These are phyloP conservation scores for Adenanthera pavonina DNA, from an alignment of 306 rosid genomes.

Conservation along the genomic window DNA sequence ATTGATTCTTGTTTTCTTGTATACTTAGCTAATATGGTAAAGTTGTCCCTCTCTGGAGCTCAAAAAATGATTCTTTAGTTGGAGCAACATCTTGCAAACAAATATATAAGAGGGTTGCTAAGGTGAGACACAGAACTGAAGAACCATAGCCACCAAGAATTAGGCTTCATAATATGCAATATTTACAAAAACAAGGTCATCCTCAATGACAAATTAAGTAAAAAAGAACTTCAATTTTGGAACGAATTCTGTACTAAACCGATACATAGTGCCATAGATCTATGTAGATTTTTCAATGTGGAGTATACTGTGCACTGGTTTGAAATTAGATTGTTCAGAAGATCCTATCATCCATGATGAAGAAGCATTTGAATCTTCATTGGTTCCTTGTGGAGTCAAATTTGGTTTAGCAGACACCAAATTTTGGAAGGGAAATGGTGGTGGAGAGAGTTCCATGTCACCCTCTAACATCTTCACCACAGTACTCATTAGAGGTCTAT, in stretches of 20 bases:
- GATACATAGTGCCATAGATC: too few relatives aligned
- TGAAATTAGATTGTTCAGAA: not conserved
- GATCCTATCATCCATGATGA: constrained; percentile 30
- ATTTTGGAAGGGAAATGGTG: constrained; percentile 51
- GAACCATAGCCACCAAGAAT: not conserved
- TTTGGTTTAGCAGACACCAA: constrained; percentile 32
- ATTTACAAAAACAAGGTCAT: not conserved
- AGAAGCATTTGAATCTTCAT: constrained; percentile 31
- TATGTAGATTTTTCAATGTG: constrained; percentile 39
- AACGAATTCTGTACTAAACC: too few relatives aligned
- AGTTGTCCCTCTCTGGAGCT: not conserved
- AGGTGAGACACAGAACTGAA: too few relatives aligned
- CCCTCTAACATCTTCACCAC: constrained; percentile 61
- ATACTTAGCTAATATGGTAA: not conserved
- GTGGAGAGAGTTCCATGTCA: constrained; percentile 42
- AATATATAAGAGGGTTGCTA: too few relatives aligned
- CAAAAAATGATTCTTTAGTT: not conserved
- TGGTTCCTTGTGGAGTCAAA: constrained; percentile 19
- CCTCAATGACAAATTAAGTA: not conserved
- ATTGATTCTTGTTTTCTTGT: not conserved
- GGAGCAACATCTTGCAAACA: not conserved
- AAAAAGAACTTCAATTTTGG: not conserved
- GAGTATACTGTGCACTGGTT: not conserved
- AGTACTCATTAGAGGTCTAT: constrained; percentile 57
- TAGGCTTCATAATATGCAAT: not conserved